Percentiles rank a stretch among this genome's conserved stretches.
These are phyloP conservation scores for Eucalyptus curtisii DNA, from an alignment of 345 rosid species.

Conservation along the genomic window DNA sequence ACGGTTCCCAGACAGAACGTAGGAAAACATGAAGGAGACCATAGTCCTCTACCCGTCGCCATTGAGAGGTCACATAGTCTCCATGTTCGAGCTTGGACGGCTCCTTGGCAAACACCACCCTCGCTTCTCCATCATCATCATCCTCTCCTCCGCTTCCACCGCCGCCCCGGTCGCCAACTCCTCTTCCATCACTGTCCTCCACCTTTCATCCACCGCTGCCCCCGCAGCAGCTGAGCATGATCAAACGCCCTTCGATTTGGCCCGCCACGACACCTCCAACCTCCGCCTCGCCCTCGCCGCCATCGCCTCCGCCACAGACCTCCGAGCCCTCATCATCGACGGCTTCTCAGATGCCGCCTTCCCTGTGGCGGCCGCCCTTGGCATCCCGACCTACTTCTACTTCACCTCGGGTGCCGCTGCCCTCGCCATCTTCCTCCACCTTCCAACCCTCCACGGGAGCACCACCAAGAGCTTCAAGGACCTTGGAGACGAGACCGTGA, in stretches of 20 bases:
- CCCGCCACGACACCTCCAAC: conserved; percentile 1
- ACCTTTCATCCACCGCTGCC: neutral
- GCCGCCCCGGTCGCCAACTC: neutral
- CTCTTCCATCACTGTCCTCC: conserved; percentile 16
- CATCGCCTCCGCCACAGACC: neutral
- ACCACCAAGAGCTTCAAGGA: conserved; percentile 2
- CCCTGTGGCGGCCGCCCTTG: conserved; percentile 1
- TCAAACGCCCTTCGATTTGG: neutral
- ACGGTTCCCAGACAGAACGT: neutral
- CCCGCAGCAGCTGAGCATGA: neutral
- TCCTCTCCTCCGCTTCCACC: neutral
- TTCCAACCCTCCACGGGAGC: neutral
- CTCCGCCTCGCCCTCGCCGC: neutral
- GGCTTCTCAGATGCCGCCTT: conserved; percentile 7
- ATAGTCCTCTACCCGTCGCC: neutral
- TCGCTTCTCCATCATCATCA: neutral
- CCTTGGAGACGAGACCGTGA: neutral
- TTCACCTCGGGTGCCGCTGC: neutral
- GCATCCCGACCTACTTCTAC: conserved; percentile 16
- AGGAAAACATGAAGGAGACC: neutral
- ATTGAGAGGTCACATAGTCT: neutral
- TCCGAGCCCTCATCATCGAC: conserved; percentile 15
- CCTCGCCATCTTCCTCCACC: conserved; percentile 5
- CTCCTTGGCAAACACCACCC: neutral
- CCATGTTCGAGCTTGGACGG: neutral